Base-by-base conservation (phyloP, 2,329 filamentous ascomycete genomes). In the Colletotrichum sojae region DNA sequence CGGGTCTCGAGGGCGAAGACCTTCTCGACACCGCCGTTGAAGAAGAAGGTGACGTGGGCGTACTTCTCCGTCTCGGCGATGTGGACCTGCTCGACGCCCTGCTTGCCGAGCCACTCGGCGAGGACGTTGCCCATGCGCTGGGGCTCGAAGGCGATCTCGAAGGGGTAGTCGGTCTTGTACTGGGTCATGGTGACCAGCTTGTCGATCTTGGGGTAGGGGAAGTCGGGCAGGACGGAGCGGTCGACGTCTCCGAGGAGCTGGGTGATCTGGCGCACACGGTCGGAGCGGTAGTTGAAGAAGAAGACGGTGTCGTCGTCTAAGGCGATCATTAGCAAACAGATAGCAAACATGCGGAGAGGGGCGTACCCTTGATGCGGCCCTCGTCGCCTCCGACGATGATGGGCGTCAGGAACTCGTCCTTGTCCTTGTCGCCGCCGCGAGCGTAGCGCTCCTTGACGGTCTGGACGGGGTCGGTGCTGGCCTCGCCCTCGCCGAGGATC, bases 211-310 rank as follows among this genome's bases (percentile, higher is more conserved):
- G 96, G 96, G 86, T 95, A 98, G 54, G 93, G 88, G 87, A 98
- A 97, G 82, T 98, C 94, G 73, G 95, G 93, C 74, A 89, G 89
- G 64, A 95, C 94, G 25, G 94, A 97, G 77, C 94, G 93, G 85
- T 99, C 96, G 78, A 95, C 91, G 80, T 93, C 93, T 75, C 96
- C 96, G 63, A 99, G 86, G 52, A 99, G 88, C 84, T 98, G 96
- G 57, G 94, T 97, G 80, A 99, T 92, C 83, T 99, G 96, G 75
- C 96, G 93, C 61, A 95, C 95, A 81, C 96, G 95, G 81, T 99
- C 96, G 67, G 96, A 98, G 78, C 96, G 94, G 88, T 99, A 99
- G 90, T 99, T 99, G 93, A 99, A 99, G 90, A 98, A 98, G 89
- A 98, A 98, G 76, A 98, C 89, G 62, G 94, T 95, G 79, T 99